phyloP scores from a whole-genome alignment of 345 rosid species.

The Boechera divaricarpa region DNA sequence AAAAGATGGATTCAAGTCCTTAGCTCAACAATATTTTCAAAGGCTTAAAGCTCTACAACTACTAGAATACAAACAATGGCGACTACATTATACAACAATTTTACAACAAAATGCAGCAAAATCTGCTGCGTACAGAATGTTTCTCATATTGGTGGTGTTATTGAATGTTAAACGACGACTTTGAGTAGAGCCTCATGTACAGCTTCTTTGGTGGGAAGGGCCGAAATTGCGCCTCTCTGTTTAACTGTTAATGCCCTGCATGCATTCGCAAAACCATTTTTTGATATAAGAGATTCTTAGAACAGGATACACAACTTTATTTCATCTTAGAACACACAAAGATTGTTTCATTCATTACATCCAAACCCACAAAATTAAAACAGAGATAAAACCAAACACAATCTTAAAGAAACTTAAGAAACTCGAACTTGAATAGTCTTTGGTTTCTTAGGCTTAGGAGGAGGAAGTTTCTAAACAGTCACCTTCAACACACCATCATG shows the following conservation, averaged over 20 bases:
- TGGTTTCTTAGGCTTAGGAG: slow-evolving; percentile 81
- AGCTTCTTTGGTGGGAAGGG: slow-evolving; percentile 80
- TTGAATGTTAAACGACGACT: slow-evolving; percentile 44
- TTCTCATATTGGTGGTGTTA: background rate
- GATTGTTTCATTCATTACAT: background rate
- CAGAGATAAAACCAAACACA: background rate
- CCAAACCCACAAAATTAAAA: background rate
- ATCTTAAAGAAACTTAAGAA: slow-evolving; percentile 49
- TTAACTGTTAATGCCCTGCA: slow-evolving; percentile 93
- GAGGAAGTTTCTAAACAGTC: slow-evolving; percentile 73
- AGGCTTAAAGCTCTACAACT: background rate
- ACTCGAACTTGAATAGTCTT: slow-evolving; percentile 72
- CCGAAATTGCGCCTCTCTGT: slow-evolving; percentile 93
- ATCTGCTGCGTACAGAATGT: background rate
- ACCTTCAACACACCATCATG: slow-evolving; percentile 78
- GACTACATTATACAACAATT: slow-evolving; percentile 12
- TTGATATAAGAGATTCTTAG: no score
- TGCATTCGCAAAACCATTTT: slow-evolving; percentile 66
- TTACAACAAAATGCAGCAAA: slow-evolving; percentile 32
- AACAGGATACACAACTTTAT: no score
- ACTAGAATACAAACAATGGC: slow-evolving; percentile 19
- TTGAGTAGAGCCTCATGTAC: slow-evolving; percentile 61
- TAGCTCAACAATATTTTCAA: background rate
- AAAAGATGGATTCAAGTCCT: background rate
- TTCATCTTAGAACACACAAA: no score